These are phyloP conservation scores for Podospora appendiculata DNA, from an alignment of 495 filamentous ascomycete species.

Conservation along the genomic window DNA sequence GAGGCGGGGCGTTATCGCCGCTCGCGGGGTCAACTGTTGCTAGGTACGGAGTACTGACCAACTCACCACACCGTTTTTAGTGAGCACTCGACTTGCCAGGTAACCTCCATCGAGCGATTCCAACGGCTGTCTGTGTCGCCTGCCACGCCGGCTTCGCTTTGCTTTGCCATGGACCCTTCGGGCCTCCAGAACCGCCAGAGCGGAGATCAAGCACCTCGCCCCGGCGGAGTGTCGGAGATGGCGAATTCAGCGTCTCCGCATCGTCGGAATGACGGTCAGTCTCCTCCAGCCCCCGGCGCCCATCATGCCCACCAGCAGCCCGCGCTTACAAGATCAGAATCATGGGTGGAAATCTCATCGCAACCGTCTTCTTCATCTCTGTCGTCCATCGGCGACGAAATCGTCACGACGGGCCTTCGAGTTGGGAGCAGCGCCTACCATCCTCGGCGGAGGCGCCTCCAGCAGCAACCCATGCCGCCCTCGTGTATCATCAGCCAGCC, in stretches of 20 bases:
- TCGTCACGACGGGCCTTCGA: conserved; percentile 76
- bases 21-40: too few relatives aligned
- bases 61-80: neutral
- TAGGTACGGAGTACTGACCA: too few relatives aligned
- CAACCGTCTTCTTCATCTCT: conserved; percentile 84
- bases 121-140: too few relatives aligned
- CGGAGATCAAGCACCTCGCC: conserved; percentile 3
- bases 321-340: conserved; percentile 57
- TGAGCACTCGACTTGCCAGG: neutral
- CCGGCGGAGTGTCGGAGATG: conserved; percentile 1
- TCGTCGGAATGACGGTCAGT: conserved; percentile 29
- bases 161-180: conserved; percentile 12
- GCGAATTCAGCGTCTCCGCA: conserved; percentile 14
- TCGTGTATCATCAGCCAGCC: conserved; percentile 27
- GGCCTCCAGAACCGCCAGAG: conserved; percentile 10
- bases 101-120: neutral
- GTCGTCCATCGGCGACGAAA: conserved; percentile 83
- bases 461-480: conserved; percentile 29
- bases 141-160: neutral
- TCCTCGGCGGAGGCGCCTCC: conserved; percentile 48
- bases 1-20: too few relatives aligned
- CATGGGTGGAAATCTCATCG: conserved; percentile 93
- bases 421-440: conserved; percentile 51
- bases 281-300: neutral
- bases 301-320: neutral